Evolutionary conservation across 2,329 filamentous ascomycete genomes (phyloP).

Genomic region (Leptographium flavum): DNA sequence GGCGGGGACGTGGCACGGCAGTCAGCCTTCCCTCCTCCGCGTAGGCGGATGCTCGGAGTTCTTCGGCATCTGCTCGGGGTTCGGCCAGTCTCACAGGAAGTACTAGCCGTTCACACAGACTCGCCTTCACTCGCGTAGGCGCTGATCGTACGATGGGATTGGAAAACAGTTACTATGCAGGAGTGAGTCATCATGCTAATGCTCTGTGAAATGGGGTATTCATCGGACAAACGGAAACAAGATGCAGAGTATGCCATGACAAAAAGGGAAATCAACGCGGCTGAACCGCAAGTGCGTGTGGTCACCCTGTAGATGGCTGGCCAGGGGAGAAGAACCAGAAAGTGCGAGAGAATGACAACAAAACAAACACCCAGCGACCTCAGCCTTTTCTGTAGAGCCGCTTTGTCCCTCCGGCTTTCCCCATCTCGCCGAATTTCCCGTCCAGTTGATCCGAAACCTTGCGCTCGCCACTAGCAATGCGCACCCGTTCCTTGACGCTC

Average conservation of each 20-base stretch:
- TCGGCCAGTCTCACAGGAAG: background rate
- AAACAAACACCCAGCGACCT: background rate
- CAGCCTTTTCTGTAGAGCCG: slow-evolving; percentile 42
- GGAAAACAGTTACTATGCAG: no score
- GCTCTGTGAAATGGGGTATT: background rate
- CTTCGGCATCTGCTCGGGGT: background rate
- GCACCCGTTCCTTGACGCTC: slow-evolving; percentile 67
- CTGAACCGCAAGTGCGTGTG: no score
- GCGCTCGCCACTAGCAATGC: slow-evolving; percentile 50
- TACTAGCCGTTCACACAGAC: no score
- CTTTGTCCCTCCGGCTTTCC: slow-evolving; percentile 59
- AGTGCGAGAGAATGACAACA: background rate
- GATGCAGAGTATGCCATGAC: background rate
- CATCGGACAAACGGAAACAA: background rate
- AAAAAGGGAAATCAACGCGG: background rate
- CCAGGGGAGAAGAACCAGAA: background rate
- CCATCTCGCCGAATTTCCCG: slow-evolving; percentile 51
- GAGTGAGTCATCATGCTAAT: no score
- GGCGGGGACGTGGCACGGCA: no score
- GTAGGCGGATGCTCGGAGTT: background rate
- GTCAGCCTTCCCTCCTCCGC: no score
- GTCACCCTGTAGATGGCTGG: no score
- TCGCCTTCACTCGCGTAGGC: no score
- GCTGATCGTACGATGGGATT: no score
- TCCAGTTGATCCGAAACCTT: slow-evolving; percentile 19